Conservation (phyloP, 2,329 filamentous ascomycete species). For the Claviceps arundinis region DNA sequence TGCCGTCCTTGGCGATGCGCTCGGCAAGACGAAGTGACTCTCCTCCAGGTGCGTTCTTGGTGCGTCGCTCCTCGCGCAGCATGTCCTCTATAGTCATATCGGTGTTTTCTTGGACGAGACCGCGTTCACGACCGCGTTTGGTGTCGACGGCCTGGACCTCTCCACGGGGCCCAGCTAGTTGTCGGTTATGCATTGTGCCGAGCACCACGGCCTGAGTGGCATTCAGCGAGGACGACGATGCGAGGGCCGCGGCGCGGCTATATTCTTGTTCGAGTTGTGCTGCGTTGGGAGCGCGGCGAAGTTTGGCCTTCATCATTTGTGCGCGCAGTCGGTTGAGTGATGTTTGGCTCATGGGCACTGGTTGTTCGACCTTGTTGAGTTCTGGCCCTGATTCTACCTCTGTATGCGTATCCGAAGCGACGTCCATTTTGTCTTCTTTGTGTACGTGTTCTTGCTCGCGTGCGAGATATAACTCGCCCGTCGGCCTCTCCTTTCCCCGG, state of each 20-base stretch:
- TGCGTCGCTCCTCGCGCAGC: conserved; percentile 86
- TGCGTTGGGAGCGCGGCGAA: conserved; percentile 64
- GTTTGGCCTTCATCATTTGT: conserved; percentile 89
- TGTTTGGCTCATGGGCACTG: conserved; percentile 53
- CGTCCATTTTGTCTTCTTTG: neutral
- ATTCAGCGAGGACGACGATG: conserved; percentile 22
- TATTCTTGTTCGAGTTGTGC: conserved; percentile 73
- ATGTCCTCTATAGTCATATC: conserved; percentile 97
- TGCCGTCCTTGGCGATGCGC: conserved; percentile 82
- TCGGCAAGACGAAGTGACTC: conserved; percentile 78
- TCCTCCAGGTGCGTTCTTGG: conserved; percentile 60
- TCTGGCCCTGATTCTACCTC: conserved; percentile 34
- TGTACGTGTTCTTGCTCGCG: conserved; percentile 33
- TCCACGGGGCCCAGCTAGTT: conserved; percentile 58
- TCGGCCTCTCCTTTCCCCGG: conserved; percentile 72
- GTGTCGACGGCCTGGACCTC: conserved; percentile 71
- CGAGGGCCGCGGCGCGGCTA: conserved; percentile 54
- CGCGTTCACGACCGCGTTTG: conserved; percentile 72
- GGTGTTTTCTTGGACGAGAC: conserved; percentile 77
- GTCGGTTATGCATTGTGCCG: conserved; percentile 76
- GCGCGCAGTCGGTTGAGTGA: conserved; percentile 81
- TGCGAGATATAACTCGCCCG: conserved; percentile 73
- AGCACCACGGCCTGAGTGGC: conserved; percentile 58
- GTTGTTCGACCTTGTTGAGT: conserved; percentile 40
- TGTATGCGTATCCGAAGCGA: conserved; percentile 20